Base-by-base conservation (phyloP, 768 basidiomycete genomes). In the Solioccasus polychromus region DNA sequence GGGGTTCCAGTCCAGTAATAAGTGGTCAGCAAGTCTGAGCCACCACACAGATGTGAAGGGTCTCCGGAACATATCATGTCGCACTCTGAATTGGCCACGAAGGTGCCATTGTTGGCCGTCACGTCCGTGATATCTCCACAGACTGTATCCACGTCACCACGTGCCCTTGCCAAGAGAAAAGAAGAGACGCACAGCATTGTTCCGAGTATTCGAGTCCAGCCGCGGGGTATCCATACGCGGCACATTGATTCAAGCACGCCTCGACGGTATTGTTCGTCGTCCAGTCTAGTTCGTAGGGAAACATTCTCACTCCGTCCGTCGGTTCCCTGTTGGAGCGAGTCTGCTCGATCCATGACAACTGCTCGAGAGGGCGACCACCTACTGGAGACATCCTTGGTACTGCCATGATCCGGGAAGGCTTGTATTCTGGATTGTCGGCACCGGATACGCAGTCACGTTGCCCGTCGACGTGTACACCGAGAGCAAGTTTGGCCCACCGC, bases 131-230 rank as follows among this genome's bases (percentile, higher is more conserved):
- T 55, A 59, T 90, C 88, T 42, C 88, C 88, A 44, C 88, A 89
- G 62, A 77, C 87, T 88, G 38, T 15, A 31, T 31, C 30, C 30
- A 34, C 6, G 32, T 34, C 32, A 34, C 15, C n/a, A 34, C 17
- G 32, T 7, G 32, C 7, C 6, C n/a, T 4, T 6, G 18, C 3
- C 6, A 31, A 6, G 32, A 34, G 17, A 34, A 7, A 34, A 10
- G 18, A 34, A 18, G 32, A 18, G 5, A 15, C 32, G 11, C 11
- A 34, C 32, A 34, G 17, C 32, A 34, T 34, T 34, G 32, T n/a
- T n/a, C n/a, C n/a, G n/a, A n/a, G n/a, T 73, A 86, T 67, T 83
- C 88, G 48, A 83, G 69, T 20, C 85, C 88, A 22, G 80, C 80
- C 32, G 77, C 86, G 1, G 82, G 73, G 57, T 78, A 92, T 8